Evolutionary conservation across 371 early-diverging fungal species (phyloP).

Genomic region (Cladochytrium tenue): DNA sequence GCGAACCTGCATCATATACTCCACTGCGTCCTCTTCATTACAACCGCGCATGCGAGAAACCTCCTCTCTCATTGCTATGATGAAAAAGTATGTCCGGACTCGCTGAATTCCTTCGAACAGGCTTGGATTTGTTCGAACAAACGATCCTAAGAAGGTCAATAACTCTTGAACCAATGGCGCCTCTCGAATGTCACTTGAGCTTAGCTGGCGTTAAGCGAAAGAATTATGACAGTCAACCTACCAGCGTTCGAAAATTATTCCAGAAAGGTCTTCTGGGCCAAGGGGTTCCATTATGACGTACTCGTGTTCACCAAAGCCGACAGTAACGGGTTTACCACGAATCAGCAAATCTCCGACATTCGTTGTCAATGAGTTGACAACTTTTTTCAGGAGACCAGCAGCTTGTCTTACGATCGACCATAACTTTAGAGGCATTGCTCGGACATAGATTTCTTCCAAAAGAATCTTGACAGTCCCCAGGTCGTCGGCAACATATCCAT

Average conservation of each 20-base stretch:
- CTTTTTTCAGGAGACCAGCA: conserved; percentile 75
- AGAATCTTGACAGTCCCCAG: conserved; percentile 64
- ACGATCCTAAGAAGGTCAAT: conserved; percentile 74
- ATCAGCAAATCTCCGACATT: conserved; percentile 82
- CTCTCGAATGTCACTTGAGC: conserved; percentile 73
- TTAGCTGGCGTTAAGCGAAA: conserved; percentile 1
- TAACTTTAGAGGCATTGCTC: conserved; percentile 69
- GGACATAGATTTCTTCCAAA: conserved; percentile 80
- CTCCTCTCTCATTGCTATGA: conserved; percentile 84
- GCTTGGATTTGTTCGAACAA: conserved; percentile 68
- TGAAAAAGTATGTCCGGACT: conserved; percentile 77
- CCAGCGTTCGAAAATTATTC: conserved; percentile 64
- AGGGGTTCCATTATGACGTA: conserved; percentile 65
- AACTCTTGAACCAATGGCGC: conserved; percentile 84
- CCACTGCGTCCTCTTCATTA: conserved; percentile 79
- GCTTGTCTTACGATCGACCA: conserved; percentile 86
- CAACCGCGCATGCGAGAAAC: conserved; percentile 70
- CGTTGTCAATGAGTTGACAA: conserved; percentile 73
- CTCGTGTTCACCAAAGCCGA: conserved; percentile 73
- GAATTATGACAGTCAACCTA: conserved; percentile 22
- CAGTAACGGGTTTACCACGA: conserved; percentile 76
- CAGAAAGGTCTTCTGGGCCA: conserved; percentile 65
- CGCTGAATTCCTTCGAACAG: conserved; percentile 84
- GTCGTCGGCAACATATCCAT: conserved; percentile 11
- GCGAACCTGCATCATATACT: conserved; percentile 73